Evolutionary conservation across 2,329 filamentous ascomycete genomes (phyloP).

Genomic region (Didymella pomorum): DNA sequence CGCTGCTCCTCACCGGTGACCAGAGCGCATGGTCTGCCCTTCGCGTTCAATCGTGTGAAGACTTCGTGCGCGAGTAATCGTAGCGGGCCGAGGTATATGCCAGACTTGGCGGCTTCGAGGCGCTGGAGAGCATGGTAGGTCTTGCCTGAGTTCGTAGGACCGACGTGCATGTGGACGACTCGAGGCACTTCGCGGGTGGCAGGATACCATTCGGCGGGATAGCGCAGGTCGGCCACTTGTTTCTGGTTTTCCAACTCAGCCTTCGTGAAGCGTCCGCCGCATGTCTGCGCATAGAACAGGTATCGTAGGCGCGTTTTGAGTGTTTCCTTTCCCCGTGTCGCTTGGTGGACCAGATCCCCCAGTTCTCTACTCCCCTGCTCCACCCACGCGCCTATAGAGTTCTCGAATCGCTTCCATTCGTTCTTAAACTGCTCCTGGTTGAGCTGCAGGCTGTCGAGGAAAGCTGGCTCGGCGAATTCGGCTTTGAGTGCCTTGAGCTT

Average conservation of each 20-base stretch:
- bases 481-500: constrained; percentile 26
- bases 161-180: constrained; percentile 90
- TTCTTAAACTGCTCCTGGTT: constrained; percentile 32
- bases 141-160: constrained; percentile 97
- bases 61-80: constrained; percentile 91
- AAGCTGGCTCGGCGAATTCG: constrained; percentile 29
- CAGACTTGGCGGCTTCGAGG: constrained; percentile 76
- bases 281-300: constrained; percentile 65
- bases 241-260: constrained; percentile 50
- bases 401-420: constrained; percentile 40
- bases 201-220: constrained; percentile 91
- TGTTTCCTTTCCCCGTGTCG: constrained; percentile 21
- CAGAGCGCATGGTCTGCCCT: constrained; percentile 78
- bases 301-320: constrained; percentile 68
- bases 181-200: constrained; percentile 80
- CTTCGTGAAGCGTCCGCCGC: constrained; percentile 45
- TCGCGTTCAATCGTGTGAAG: constrained; percentile 83
- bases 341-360: constrained; percentile 22
- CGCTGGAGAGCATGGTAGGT: constrained; percentile 92
- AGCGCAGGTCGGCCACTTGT: constrained; percentile 79
- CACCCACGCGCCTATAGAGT: constrained; percentile 32
- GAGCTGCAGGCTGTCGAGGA: constrained; percentile 41
- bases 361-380: constrained; percentile 33
- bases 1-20: constrained; percentile 91
- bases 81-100: constrained; percentile 90